phyloP scores from a whole-genome alignment of 202 grass and related monocot genomes.

The Hordeum pubiflorum region DNA sequence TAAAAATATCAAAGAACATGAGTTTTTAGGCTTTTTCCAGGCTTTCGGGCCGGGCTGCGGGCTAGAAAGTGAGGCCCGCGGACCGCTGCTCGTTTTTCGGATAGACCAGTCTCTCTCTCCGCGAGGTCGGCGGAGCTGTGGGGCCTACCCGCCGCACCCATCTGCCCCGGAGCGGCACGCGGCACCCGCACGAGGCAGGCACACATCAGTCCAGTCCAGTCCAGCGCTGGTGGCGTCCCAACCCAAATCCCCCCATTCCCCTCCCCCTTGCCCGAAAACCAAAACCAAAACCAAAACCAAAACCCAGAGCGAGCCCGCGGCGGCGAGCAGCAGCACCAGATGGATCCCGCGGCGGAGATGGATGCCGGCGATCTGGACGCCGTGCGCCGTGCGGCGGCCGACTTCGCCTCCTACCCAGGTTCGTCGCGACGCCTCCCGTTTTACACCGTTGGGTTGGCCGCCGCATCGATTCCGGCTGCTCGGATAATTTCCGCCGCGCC shows the following conservation, averaged over 20 bases:
- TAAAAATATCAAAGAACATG: no score
- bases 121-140: no score
- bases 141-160: no score
- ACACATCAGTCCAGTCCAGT: not conserved
- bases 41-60: no score
- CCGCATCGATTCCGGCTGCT: not conserved
- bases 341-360: slow-evolving; percentile 22
- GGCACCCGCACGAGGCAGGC: no score
- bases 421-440: not conserved
- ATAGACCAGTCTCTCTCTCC: no score
- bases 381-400: slow-evolving; percentile 40
- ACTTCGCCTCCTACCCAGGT: slow-evolving; percentile 63
- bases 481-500: not conserved
- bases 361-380: slow-evolving; percentile 27
- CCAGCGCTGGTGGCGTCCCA: not conserved
- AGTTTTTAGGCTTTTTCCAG: no score
- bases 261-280: not conserved
- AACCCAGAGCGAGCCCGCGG: not conserved
- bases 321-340: not conserved
- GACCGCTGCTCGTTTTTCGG: no score
- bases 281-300: not conserved
- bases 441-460: no score
- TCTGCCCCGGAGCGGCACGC: no score
- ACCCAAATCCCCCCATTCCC: not conserved
- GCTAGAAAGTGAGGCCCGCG: no score